phyloP scores from a whole-genome alignment of 163 green algal species.

The Scenedesmus sp. region DNA sequence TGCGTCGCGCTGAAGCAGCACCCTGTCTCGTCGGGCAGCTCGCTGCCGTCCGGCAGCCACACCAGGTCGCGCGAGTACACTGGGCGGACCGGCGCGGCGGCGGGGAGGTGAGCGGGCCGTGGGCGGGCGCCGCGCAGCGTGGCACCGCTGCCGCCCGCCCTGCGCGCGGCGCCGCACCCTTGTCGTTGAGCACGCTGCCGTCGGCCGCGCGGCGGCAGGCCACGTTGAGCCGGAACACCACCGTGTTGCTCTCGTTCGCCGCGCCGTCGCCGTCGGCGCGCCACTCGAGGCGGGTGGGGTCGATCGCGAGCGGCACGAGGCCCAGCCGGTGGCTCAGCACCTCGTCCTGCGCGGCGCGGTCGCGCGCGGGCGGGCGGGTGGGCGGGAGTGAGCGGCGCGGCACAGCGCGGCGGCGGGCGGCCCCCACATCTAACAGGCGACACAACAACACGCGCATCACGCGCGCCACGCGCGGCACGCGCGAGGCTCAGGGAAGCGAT shows the following conservation, averaged over 20 bases:
- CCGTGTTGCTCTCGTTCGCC: slow-evolving; percentile 90
- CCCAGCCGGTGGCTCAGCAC: slow-evolving; percentile 95
- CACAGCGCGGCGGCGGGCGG: too few species aligned
- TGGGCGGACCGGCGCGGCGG: slow-evolving; percentile 49
- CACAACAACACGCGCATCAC: too few species aligned
- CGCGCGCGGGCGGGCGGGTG: too few species aligned
- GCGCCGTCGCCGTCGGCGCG: slow-evolving; percentile 2
- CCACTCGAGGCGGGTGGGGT: slow-evolving; percentile 65
- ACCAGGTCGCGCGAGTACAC: slow-evolving; percentile 73
- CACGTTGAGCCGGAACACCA: slow-evolving; percentile 94
- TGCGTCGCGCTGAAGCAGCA: slow-evolving; percentile 81
- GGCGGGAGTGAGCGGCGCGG: too few species aligned
- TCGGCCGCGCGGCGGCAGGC: slow-evolving; percentile 60
- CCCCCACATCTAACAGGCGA: too few species aligned
- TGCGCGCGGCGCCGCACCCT: slow-evolving; percentile 39
- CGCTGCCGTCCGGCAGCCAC: slow-evolving; percentile 90
- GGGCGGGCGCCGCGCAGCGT: neutral
- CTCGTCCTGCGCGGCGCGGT: slow-evolving; percentile 75
- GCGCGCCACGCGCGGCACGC: too few species aligned
- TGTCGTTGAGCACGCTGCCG: slow-evolving; percentile 47
- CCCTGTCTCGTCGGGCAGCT: slow-evolving; percentile 90
- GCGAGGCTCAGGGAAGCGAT: too few species aligned
- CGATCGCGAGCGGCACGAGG: slow-evolving; percentile 88
- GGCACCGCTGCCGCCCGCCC: neutral
- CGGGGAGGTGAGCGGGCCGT: neutral